These are phyloP conservation scores for Tuctoria greenei DNA, from an alignment of 176 grass and related monocot species.

Conservation along the genomic window DNA sequence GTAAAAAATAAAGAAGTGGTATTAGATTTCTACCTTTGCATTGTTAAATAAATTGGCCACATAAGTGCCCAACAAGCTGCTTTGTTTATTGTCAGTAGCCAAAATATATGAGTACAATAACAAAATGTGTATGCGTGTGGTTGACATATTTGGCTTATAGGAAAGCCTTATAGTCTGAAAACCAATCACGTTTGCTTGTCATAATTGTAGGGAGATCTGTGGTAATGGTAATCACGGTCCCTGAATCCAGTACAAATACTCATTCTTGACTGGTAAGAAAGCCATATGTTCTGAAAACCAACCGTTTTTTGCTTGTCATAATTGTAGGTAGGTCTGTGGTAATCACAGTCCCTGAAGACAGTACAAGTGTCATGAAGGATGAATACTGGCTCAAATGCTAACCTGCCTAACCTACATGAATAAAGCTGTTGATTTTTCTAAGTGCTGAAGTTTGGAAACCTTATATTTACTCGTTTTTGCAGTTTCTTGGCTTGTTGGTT, in stretches of 20 bases:
- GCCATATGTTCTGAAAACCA: not conserved
- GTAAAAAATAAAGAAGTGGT: not conserved
- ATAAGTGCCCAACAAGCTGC: not conserved
- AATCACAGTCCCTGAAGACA: slow-evolving; percentile 3
- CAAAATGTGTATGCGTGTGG: not conserved
- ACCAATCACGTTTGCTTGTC: not conserved
- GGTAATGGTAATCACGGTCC: not conserved
- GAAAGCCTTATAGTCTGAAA: not conserved
- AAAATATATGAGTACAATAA: not conserved
- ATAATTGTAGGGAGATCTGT: not conserved
- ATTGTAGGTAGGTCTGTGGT: not conserved
- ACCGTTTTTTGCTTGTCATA: not conserved
- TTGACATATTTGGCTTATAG: not conserved
- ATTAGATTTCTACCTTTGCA: not conserved
- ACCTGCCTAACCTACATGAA: not conserved
- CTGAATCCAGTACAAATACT: slow-evolving; percentile 1
- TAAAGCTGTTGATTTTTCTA: slow-evolving; percentile 8
- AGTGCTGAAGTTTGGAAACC: slow-evolving; percentile 21
- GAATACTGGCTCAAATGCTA: not conserved
- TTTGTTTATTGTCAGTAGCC: not conserved
- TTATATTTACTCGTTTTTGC: slow-evolving; percentile 31
- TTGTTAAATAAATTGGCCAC: slow-evolving; percentile 3
- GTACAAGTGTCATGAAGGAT: not conserved
- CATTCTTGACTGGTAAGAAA: not conserved
- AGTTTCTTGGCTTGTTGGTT: slow-evolving; percentile 79